Evolutionary conservation across 2,329 filamentous ascomycete species (phyloP), one percentile per base, ranked within the genome.

Genomic region (Beauveria asiatica): DNA sequence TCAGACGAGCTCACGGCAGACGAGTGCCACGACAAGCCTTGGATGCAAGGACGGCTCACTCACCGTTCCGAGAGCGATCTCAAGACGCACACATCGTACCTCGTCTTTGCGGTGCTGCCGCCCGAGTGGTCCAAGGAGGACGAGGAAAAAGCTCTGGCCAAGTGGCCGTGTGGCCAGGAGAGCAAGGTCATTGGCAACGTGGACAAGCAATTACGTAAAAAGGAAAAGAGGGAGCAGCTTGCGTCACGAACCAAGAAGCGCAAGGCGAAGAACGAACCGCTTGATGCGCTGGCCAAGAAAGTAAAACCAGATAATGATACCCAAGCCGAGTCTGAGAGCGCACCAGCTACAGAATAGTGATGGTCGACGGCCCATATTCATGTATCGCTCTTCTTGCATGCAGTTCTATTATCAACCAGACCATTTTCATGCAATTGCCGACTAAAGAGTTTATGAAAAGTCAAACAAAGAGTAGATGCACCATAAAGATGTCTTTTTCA

Each of bases 71-170:
- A 99, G 75, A 78, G 86, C 0, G 94, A 99, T 69, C 77, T 97
- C 62, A 97, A 96, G 80, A 94, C 90, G 8, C 94, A 99, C 74
- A 99, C 94, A 0, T 94, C 89, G n/a, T 99, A 99, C 72, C 81
- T 99, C 5, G 89, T 95, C 5, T 99, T 99, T 76, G 94, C 94
- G 0, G 78, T 94, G 3, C 75, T 99, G 62, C 93, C 94, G n/a
- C 81, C 85, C 48, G 86, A 89, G 63, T 99, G 94, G 94, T 86
- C 79, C 0, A 87, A 84, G 41, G 89, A 88, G 62, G 90, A 96
- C 65, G 94, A 99, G 74, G 81, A 81, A 37, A 80, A 80, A 33
- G 85, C 86, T 55, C 75, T 81, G 64, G 78, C 81, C 57, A 83
- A 80, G 64, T 91, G 86, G 83, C 84, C 85, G 0, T 82, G 83